These are phyloP conservation scores for Cryptococcus jaspeensis DNA, from an alignment of 1,284 basidiomycete species.

Conservation along the genomic window DNA sequence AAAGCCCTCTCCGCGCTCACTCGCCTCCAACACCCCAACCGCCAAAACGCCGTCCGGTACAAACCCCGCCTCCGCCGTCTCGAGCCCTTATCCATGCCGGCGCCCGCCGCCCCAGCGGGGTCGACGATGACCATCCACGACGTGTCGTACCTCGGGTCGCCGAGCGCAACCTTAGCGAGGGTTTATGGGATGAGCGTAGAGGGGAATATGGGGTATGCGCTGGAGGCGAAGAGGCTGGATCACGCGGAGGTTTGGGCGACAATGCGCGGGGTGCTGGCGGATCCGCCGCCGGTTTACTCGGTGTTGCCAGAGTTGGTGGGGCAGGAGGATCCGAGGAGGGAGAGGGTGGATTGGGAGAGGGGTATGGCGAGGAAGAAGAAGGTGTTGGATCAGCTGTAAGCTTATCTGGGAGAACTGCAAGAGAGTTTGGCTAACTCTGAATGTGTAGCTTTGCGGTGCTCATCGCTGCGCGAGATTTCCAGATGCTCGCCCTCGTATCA, in stretches of 20 bases:
- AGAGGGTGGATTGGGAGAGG: conserved; percentile 38
- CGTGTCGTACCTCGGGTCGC: conserved; percentile 59
- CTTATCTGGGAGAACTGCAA: neutral
- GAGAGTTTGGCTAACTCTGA: no score
- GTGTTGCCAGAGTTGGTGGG: conserved; percentile 9
- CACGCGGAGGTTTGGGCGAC: conserved; percentile 72
- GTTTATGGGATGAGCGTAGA: conserved; percentile 57
- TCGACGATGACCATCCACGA: conserved; percentile 63
- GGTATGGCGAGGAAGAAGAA: conserved; percentile 37
- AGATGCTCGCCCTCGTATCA: conserved; percentile 76
- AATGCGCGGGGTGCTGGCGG: conserved; percentile 56
- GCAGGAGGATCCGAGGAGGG: conserved; percentile 10
- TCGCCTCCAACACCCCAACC: conserved; percentile 37
- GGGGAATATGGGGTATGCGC: conserved; percentile 63
- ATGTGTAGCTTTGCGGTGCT: conserved; percentile 63
- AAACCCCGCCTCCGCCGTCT: conserved; percentile 23
- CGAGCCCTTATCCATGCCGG: conserved; percentile 20
- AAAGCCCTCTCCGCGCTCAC: conserved; percentile 45
- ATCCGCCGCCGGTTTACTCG: conserved; percentile 41
- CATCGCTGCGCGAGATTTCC: conserved; percentile 66
- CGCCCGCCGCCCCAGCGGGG: conserved; percentile 37
- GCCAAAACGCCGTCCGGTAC: conserved; percentile 21
- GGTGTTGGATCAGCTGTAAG: conserved; percentile 40
- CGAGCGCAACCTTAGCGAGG: conserved; percentile 63
- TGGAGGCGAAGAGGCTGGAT: conserved; percentile 61